Evolutionary conservation across 768 basidiomycete genomes (phyloP), one percentile per base, ranked within the genome.

Genomic region (Lactarius indigo): DNA sequence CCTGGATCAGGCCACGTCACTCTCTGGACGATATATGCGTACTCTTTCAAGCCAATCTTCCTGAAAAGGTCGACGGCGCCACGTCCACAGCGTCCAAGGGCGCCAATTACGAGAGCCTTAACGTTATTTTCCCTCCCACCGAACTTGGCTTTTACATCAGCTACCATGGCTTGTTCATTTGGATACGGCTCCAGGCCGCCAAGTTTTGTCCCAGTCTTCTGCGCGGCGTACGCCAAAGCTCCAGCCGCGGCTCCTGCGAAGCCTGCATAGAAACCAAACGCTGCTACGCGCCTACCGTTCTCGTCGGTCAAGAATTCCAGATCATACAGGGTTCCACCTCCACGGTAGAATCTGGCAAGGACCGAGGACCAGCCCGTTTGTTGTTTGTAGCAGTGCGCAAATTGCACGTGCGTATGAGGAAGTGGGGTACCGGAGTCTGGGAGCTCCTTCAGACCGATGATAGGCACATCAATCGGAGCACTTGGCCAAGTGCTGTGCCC

Each of bases 371-470:
- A 99, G 26, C 97, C 97, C 2, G 83, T 93, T 76, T 99, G 97
- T 52, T 85, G 80, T 79, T 99, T 99, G 85, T 92, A 98, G 78
- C 96, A 97, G 76, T 98, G 97, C 4, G 95, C 96, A 72, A 98
- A 99, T 73, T 97, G 94, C 74, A 99, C 94, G 78, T 99, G 97
- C 2, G 92, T 94, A 78, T 99, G 97, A 9, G 85, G 87, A 20
- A 99, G 80, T 26, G 96, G 91, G 39, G 87, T 87, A 56, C 85
- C 82, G 50, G 94, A 96, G 62, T 80, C 85, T 28, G 90, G 87
- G n/a, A 98, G 86, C 75, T 98, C 97, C 81, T 99, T 99, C 76
- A 99, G 83, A 6, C 97, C 97, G 72, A 98, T 88, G 77, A 99
- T 96, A 52, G 91, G 89, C 39, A 87, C 78, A 52, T 85, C 77